A percentile compares a stretch with the other conserved stretches of the same genome.
phyloP scores from a whole-genome alignment of 352 stramenopile species.

The Pythium vanterpoolii region DNA sequence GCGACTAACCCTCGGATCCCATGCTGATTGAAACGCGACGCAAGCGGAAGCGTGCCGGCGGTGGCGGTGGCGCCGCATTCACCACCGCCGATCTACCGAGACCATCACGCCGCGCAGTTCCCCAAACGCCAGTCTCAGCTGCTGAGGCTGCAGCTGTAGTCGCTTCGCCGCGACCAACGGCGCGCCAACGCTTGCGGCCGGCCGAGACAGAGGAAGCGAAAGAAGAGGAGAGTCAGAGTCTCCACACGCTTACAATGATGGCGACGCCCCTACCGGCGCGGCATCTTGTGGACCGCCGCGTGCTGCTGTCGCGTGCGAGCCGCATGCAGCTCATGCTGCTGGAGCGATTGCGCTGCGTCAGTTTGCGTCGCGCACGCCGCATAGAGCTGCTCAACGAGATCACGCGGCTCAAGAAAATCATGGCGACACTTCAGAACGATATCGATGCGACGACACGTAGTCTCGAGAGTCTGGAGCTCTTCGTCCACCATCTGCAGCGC shows the following conservation, averaged over 20 bases:
- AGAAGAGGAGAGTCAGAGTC: background rate
- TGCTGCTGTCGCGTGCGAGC: conserved; percentile 17
- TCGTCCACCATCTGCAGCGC: conserved; percentile 29
- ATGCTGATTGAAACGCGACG: conserved; percentile 2
- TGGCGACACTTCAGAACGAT: conserved; percentile 29
- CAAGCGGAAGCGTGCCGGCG: background rate
- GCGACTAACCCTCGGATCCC: background rate
- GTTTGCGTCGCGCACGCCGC: conserved; percentile 24
- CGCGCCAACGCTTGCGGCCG: background rate
- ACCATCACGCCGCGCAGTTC: background rate
- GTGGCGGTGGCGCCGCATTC: background rate
- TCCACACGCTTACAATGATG: background rate
- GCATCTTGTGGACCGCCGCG: background rate
- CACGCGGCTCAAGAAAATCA: conserved; percentile 27
- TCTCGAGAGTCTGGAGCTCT: conserved; percentile 32
- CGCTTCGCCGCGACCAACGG: no score
- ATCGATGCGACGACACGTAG: conserved; percentile 35
- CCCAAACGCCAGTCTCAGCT: background rate
- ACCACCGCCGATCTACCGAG: conserved; percentile 1
- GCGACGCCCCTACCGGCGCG: background rate
- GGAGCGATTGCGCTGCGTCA: conserved; percentile 6
- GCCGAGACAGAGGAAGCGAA: background rate
- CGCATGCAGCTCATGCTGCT: conserved; percentile 15
- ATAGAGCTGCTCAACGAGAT: conserved; percentile 38
- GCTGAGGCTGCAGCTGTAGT: background rate